phyloP scores from a whole-genome alignment of 78 protist species.

The Dictyostelium intermedium region DNA sequence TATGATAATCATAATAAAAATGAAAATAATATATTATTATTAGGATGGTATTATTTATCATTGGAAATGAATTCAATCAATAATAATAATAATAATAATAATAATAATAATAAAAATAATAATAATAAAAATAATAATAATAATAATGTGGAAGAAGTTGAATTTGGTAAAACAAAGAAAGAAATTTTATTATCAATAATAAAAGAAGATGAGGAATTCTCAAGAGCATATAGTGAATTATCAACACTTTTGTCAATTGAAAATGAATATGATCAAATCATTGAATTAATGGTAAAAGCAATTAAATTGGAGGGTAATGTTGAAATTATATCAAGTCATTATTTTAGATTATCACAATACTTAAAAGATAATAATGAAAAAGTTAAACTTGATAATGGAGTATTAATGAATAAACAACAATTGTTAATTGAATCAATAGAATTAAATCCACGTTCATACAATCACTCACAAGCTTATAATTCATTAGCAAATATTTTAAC shows the following conservation, averaged over 20 bases:
- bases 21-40: not conserved
- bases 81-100: too few relatives aligned
- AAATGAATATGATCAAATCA: not conserved
- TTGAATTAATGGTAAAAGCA: not conserved
- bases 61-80: not conserved
- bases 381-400: not conserved
- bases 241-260: not conserved
- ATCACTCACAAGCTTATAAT: not conserved
- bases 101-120: too few relatives aligned
- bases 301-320: not conserved
- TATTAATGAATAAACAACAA: not conserved
- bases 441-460: not conserved
- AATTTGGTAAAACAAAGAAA: not conserved
- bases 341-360: not conserved
- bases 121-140: too few relatives aligned
- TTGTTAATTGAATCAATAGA: not conserved
- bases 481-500: not conserved
- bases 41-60: not conserved
- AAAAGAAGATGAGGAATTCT: not conserved
- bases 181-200: not conserved
- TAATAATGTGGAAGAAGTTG: not conserved
- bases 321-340: not conserved
- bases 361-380: not conserved
- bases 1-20: too few relatives aligned
- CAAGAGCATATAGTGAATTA: not conserved